phyloP scores from a whole-genome alignment of 495 filamentous ascomycete species.

The Lepraria neglecta region DNA sequence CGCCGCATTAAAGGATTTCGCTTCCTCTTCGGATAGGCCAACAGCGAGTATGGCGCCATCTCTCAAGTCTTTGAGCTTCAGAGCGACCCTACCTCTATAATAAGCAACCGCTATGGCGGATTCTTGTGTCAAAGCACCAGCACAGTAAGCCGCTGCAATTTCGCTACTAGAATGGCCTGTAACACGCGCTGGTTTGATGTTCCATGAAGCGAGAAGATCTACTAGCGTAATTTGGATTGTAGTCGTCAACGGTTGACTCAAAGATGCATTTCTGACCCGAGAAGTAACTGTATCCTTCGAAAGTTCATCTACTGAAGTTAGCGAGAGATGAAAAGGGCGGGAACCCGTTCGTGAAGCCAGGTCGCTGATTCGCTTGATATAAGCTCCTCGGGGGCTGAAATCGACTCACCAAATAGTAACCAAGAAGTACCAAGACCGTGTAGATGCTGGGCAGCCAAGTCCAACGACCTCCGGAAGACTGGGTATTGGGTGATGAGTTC shows the following conservation, averaged over 20 bases:
- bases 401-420: no score
- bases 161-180: slow-evolving; percentile 40
- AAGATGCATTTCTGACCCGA: not conserved
- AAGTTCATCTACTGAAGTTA: slow-evolving; percentile 14
- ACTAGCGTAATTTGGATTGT: slow-evolving; percentile 28
- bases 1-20: not conserved
- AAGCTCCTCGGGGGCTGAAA: no score
- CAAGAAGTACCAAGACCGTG: slow-evolving; percentile 1
- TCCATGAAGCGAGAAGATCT: slow-evolving; percentile 19
- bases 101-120: slow-evolving; percentile 29
- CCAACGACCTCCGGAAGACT: slow-evolving; percentile 9
- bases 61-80: not conserved
- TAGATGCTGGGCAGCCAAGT: not conserved
- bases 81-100: slow-evolving; percentile 28
- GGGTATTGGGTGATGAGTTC: slow-evolving; percentile 14
- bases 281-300: not conserved
- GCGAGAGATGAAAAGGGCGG: no score
- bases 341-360: no score
- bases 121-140: slow-evolving; percentile 8
- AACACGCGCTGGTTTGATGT: slow-evolving; percentile 22
- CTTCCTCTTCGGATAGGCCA: not conserved
- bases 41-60: slow-evolving; percentile 8
- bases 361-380: no score
- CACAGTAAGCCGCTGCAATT: slow-evolving; percentile 36
- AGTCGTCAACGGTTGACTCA: slow-evolving; percentile 18